Evolutionary conservation across 108 stramenopile genomes (phyloP), one percentile per base, ranked within the genome.

Genomic region (Skeletonema menzelii): DNA sequence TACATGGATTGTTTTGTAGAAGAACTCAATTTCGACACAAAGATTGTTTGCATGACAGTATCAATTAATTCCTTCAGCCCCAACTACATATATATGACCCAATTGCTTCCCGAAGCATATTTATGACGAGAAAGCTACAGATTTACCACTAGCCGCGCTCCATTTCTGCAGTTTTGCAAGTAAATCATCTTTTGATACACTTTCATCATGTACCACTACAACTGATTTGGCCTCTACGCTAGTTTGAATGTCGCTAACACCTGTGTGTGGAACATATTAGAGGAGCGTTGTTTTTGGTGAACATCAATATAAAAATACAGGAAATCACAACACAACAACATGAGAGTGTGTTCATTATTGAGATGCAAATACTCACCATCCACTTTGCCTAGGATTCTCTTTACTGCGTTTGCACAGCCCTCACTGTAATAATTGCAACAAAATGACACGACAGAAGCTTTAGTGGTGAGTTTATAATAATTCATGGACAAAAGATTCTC

Each of bases 361-460:
- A 26, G 24, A 37, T 32, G 31, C 30, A 17, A 10, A 56, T 30
- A 64, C 88, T 26, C 68, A 92, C 91, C 92, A 15, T 94, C 89
- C 55, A 94, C 63, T 59, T 92, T 94, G 17, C 81, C 82, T 14
- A 94, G 63, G 38, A 94, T 85, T 8, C 88, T 78, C 56, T 94
- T 87, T 63, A 94, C 80, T 2, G 93, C 93, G 70, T 34, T 62
- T 19, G 89, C 86, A 65, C 92, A 94, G 27, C 92, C 92, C 26
- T 83, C 89, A 63, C 92, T 93, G 80, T 34, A 27, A 22, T 19
- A 5, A 1, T 13, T 3, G 0, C 27, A 64, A 57, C 12, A 17
- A 17, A 22, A 19, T 32, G 20, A 27, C 31, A 63, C 32, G 4
- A 34, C 19, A 58, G n/a, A 5, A n/a, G 31, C 68, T 24, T 13